Evolutionary conservation across 371 early-diverging fungal genomes (phyloP).

Genomic region (Chytridium lagenaria): DNA sequence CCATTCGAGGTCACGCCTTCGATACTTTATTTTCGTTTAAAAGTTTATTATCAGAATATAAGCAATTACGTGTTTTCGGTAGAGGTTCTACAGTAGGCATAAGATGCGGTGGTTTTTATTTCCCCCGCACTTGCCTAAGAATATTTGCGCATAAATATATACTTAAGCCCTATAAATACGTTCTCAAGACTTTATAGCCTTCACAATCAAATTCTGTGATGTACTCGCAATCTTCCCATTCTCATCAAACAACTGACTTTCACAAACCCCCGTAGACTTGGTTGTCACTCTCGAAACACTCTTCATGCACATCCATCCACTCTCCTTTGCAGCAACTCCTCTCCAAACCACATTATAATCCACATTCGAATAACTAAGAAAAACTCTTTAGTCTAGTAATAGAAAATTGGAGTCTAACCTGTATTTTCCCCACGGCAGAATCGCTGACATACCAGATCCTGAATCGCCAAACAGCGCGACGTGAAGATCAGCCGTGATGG

Average conservation of each 20-base stretch:
- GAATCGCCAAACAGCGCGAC: not conserved
- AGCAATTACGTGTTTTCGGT: no score
- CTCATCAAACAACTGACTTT: conserved; percentile 4
- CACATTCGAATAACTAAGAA: conserved; percentile 10
- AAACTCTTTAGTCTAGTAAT: not conserved
- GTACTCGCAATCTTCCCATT: not conserved
- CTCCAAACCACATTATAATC: conserved; percentile 12
- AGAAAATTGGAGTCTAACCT: not conserved
- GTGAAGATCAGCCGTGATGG: not conserved
- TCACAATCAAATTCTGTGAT: conserved; percentile 23
- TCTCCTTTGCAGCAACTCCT: not conserved
- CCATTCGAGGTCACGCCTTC: no score
- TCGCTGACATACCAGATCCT: not conserved
- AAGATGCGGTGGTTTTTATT: no score
- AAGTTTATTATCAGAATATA: no score
- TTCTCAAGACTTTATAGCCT: no score
- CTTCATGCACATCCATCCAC: not conserved
- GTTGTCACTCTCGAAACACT: not conserved
- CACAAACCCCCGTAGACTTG: not conserved
- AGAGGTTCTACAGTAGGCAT: no score
- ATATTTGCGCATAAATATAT: no score
- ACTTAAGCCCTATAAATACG: no score
- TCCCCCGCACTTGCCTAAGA: no score
- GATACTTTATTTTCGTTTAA: no score
- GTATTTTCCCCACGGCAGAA: conserved; percentile 13